A percentile compares a stretch with the other conserved stretches of the same genome.
Conservation (phyloP, 2,329 filamentous ascomycete species). For the Colletotrichum shisoi region DNA sequence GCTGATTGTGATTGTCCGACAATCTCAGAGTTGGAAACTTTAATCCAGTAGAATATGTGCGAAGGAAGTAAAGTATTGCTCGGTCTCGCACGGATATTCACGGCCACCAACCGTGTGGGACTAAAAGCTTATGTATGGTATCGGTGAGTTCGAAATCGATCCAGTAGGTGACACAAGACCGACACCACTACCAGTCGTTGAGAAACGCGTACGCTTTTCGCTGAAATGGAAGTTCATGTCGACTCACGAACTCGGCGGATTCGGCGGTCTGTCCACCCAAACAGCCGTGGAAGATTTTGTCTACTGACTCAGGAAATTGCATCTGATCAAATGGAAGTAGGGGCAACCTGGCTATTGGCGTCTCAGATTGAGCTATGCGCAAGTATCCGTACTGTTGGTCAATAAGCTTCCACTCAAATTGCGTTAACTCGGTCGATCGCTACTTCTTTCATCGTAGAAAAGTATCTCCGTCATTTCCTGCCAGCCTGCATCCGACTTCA, state of each 20-base stretch:
- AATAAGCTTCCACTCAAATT: not conserved
- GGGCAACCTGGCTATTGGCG: not conserved
- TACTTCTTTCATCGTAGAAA: not conserved
- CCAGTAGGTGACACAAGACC: too few species aligned
- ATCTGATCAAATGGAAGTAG: not conserved
- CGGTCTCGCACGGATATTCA: too few species aligned
- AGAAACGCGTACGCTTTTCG: too few species aligned
- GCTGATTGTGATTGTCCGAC: not conserved
- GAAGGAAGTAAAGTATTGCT: too few species aligned
- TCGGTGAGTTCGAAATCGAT: too few species aligned
- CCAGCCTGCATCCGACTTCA: too few species aligned
- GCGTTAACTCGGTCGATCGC: not conserved
- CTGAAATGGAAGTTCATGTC: not conserved
- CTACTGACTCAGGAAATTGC: not conserved
- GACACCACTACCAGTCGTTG: too few species aligned
- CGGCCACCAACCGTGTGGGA: too few species aligned
- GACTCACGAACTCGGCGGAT: not conserved
- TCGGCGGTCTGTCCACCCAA: not conserved
- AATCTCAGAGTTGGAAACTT: not conserved
- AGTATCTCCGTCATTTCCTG: not conserved
- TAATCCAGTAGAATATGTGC: too few species aligned
- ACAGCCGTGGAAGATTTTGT: too few species aligned
- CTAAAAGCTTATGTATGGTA: too few species aligned
- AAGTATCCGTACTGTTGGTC: not conserved
- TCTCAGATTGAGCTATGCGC: slow-evolving; percentile 2